phyloP scores from a whole-genome alignment of 1,284 basidiomycete genomes.

The Takashimella tepidaria region DNA sequence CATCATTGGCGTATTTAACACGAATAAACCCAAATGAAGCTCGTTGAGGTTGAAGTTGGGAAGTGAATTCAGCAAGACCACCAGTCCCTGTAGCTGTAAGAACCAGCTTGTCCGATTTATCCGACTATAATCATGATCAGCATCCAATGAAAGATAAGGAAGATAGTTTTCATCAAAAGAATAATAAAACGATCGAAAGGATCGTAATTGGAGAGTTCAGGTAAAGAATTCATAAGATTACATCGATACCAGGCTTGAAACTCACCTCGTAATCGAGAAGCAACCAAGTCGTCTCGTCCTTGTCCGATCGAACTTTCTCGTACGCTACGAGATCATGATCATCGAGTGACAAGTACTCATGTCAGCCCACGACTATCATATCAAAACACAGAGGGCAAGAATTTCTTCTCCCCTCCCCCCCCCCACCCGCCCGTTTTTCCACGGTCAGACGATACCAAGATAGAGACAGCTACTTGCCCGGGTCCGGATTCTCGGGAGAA shows the following conservation, averaged over 20 bases:
- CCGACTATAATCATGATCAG: slow-evolving; percentile 53
- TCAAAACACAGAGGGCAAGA: too few relatives aligned
- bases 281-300: slow-evolving; percentile 77
- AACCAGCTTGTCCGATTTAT: slow-evolving; percentile 74
- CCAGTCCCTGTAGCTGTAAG: slow-evolving; percentile 72
- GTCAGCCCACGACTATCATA: too few relatives aligned
- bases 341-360: not conserved
- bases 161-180: too few relatives aligned
- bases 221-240: too few relatives aligned
- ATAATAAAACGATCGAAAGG: too few relatives aligned
- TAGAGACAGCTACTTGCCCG: too few relatives aligned
- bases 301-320: slow-evolving; percentile 73
- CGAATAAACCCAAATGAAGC: slow-evolving; percentile 79
- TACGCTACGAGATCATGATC: too few relatives aligned
- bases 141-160: too few relatives aligned
- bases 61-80: slow-evolving; percentile 68
- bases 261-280: slow-evolving; percentile 77
- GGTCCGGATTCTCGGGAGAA: not conserved
- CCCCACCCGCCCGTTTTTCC: too few relatives aligned
- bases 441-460: too few relatives aligned
- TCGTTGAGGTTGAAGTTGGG: slow-evolving; percentile 64
- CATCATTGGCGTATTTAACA: slow-evolving; percentile 69
- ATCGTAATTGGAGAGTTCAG: too few relatives aligned
- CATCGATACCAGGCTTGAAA: slow-evolving; percentile 4
- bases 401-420: too few relatives aligned